Evolutionary conservation across 2,329 filamentous ascomycete genomes (phyloP), one percentile per base, ranked within the genome.

Genomic region (Mycosphaerelloides madeirae): DNA sequence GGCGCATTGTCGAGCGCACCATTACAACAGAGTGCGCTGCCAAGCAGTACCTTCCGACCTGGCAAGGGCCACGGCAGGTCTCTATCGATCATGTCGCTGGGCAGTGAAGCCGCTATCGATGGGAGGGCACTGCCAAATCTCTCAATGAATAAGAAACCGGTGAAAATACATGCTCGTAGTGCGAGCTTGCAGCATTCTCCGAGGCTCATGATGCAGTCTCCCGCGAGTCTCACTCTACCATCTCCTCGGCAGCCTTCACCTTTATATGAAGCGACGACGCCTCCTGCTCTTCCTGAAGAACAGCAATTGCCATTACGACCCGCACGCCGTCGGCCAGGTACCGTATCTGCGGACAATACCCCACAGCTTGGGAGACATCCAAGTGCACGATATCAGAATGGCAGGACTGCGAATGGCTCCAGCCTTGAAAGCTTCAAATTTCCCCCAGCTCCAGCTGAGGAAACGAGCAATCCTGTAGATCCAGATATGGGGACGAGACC

Each of bases 131-230:
- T 51, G 5, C 36, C 44, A 19, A 37, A 44, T 28, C 41, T 44
- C 13, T 20, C 41, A 11, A 13, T 44, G 7, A 55, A 60, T 8
- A 61, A 62, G 40, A 75, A 79, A 41, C 76, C 79, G 15, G 62
- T 60, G 14, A 80, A 80, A 56, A 79, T 83, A 3, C 89, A 95
- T 71, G 80, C 76, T 37, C 78, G 89, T 41, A 88, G 88, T 29
- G 80, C 87, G 18, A 95, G 89, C 70, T 69, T 95, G 48, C 89
- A 95, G 64, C 84, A 91, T 54, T 63, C 80, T 51, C 72, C 81
- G 36, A 74, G 43, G 38, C 44, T 52, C 19, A 44, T 50, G 14
- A 36, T 35, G 22, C 36, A 31, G 3, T 44, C 55, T 28, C 46
- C 52, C 31, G 41, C 53, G 14, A 32, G 38, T 14, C 18, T 44